These are phyloP conservation scores for Eleusine indica DNA, from an alignment of 176 grass and related monocot species.

Conservation along the genomic window DNA sequence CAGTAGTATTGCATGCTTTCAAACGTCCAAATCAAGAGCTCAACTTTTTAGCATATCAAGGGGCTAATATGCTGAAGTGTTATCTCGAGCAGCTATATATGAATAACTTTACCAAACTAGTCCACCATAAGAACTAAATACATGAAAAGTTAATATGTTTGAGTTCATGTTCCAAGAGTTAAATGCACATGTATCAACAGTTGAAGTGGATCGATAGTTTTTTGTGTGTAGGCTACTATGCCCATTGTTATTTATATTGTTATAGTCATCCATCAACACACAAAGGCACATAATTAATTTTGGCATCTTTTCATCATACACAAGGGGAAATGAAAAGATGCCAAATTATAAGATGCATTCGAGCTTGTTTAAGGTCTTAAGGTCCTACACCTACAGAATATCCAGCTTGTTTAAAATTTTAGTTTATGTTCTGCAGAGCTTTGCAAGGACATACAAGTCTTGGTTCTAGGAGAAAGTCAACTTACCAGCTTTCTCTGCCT, in stretches of 20 bases:
- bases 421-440: not conserved
- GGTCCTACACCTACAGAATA: too few species aligned
- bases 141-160: not conserved
- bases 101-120: not conserved
- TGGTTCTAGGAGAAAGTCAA: not conserved
- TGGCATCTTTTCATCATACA: too few species aligned
- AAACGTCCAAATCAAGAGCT: too few species aligned
- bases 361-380: not conserved
- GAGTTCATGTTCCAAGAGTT: not conserved
- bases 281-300: too few species aligned
- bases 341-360: slow-evolving; percentile 2
- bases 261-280: not conserved
- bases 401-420: not conserved
- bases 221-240: not conserved
- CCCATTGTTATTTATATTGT: not conserved
- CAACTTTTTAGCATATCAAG: too few species aligned
- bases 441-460: slow-evolving; percentile 2
- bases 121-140: not conserved
- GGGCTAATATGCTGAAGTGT: too few species aligned
- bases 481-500: slow-evolving; percentile 52
- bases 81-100: too few species aligned
- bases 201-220: too few species aligned
- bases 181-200: not conserved
- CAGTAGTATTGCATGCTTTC: too few species aligned
- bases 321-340: too few species aligned